Evolutionary conservation across 2,329 filamentous ascomycete species (phyloP), one percentile per base, ranked within the genome.

Genomic region (Penicillium brasilianum): DNA sequence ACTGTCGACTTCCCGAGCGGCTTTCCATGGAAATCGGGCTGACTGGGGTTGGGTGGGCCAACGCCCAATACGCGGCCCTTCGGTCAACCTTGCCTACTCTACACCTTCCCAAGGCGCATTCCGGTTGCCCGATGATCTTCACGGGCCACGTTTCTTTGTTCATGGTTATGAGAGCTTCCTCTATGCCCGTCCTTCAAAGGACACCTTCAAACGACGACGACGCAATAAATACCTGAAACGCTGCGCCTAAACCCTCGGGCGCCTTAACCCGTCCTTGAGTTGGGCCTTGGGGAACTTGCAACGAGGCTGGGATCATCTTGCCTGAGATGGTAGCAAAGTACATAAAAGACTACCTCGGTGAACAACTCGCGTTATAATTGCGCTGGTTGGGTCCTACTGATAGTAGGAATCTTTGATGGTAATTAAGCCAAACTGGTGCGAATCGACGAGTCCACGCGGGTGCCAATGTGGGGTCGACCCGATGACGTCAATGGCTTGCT

Each of bases 401-500:
- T 34, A n/a, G 8, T 28, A 11, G 46, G 25, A 28, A 28, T 28
- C 25, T 28, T 6, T 28, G 25, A 28, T n/a, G n/a, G n/a, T n/a
- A n/a, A n/a, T n/a, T n/a, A n/a, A n/a, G n/a, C n/a, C n/a, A n/a
- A n/a, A n/a, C n/a, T n/a, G n/a, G n/a, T n/a, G n/a, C n/a, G 25
- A 28, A 6, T 28, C 25, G 25, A 28, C 25, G 3, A 28, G 25
- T 50, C 16, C 28, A 49, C 28, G n/a, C 49, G 50, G 44, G 14
- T 48, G 44, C n/a, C 44, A 53, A 4, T 39, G 50, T 22, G 50
- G 50, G 50, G 50, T 39, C 25, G 13, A 11, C 7, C 20, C 0
- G 32, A 53, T 53, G 50, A 53, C 50, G 50, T 53, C 50, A 53
- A 39, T 25, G 50, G 50, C 50, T 53, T 14, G 20, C 20, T 16